A percentile compares a stretch with the other conserved stretches of the same genome.
Conservation (phyloP, 2,329 filamentous ascomycete species). For the Fonsecaea nubica region DNA sequence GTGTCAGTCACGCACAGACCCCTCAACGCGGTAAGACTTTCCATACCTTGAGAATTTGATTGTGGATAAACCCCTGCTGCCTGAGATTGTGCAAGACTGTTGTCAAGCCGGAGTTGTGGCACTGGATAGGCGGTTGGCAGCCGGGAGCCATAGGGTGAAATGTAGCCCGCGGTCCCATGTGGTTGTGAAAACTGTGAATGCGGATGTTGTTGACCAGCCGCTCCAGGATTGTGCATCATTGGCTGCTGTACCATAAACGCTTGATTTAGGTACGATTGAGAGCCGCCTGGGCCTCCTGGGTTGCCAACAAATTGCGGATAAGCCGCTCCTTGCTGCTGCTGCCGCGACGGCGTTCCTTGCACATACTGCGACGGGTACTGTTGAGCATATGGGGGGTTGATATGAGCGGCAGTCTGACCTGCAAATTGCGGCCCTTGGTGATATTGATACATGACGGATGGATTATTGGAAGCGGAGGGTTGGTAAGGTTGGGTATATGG, state of each 20-base stretch:
- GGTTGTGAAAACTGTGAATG: constrained; percentile 26
- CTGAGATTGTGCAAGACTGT: constrained; percentile 23
- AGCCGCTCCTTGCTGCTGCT: constrained; percentile 32
- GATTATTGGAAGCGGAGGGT: constrained; percentile 19
- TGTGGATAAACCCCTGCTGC: constrained; percentile 28
- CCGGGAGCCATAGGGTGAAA: constrained; percentile 22
- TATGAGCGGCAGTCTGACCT: constrained; percentile 37
- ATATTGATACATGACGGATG: constrained; percentile 38
- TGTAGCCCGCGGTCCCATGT: constrained; percentile 17
- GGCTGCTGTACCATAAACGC: constrained; percentile 29
- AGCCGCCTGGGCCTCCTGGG: constrained; percentile 7
- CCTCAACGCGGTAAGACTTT: background rate
- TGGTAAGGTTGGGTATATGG: constrained; percentile 34
- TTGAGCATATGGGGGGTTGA: constrained; percentile 29
- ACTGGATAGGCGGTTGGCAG: constrained; percentile 28
- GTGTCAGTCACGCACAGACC: constrained; percentile 5
- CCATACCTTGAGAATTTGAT: constrained; percentile 30
- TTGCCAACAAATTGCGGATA: constrained; percentile 27
- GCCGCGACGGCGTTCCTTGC: constrained; percentile 31
- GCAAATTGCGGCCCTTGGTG: constrained; percentile 41
- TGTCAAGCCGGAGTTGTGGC: constrained; percentile 35
- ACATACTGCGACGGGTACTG: constrained; percentile 40
- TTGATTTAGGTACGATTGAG: constrained; percentile 28
- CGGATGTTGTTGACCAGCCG: constrained; percentile 23
- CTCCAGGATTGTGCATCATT: constrained; percentile 19